Conservation (phyloP, 176 grass and related monocot species). For the Neostapfia colusana region DNA sequence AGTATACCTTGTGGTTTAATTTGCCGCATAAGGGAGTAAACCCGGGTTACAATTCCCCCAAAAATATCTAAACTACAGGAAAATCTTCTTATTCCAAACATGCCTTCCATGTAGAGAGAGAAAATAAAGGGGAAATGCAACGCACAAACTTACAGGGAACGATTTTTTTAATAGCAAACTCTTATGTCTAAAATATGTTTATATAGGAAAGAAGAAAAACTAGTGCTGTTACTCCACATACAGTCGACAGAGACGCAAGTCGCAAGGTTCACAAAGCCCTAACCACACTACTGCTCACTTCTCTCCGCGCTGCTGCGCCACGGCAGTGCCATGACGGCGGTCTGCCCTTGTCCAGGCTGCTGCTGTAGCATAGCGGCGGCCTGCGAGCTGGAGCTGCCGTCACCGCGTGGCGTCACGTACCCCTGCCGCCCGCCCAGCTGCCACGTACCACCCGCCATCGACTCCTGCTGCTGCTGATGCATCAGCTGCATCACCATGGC, state of each 20-base stretch:
- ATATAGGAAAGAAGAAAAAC: background rate
- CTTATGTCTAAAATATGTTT: background rate
- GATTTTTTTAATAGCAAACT: background rate
- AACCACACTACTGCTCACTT: conserved; percentile 17
- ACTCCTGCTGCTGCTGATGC: conserved; percentile 22
- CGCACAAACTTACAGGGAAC: background rate
- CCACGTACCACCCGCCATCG: conserved; percentile 23
- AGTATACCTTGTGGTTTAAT: background rate
- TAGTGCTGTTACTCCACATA: background rate
- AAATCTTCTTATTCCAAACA: background rate
- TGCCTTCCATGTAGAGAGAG: background rate
- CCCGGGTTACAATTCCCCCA: background rate
- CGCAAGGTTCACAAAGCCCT: background rate
- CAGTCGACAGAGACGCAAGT: background rate
- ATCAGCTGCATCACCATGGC: conserved; percentile 9
- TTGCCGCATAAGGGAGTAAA: background rate
- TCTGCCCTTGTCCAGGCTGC: background rate
- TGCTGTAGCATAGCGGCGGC: background rate
- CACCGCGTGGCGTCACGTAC: background rate
- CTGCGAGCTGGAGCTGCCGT: conserved; percentile 35
- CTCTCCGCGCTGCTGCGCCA: conserved; percentile 18
- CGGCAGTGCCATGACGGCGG: conserved; percentile 21
- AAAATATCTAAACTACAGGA: background rate
- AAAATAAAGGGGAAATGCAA: background rate
- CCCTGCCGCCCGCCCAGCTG: conserved; percentile 19